These are phyloP conservation scores for Mycena albidolilacea DNA, from an alignment of 768 basidiomycete genomes.

Conservation along the genomic window DNA sequence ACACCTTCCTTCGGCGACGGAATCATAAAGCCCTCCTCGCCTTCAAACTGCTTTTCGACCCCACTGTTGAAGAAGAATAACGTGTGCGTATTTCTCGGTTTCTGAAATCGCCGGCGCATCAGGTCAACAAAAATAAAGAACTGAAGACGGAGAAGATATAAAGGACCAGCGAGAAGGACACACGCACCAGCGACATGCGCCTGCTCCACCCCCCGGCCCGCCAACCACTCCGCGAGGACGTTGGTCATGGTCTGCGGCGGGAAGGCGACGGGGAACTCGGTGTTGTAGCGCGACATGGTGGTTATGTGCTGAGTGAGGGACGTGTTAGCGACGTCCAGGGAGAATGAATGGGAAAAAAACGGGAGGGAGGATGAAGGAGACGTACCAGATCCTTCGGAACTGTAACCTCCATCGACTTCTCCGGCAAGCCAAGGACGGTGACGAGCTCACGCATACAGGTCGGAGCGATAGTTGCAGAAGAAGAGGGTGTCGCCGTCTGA, in stretches of 20 bases:
- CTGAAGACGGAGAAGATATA: too few relatives aligned
- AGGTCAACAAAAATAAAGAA: too few relatives aligned
- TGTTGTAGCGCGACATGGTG: slow-evolving; percentile 95
- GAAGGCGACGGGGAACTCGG: slow-evolving; percentile 92
- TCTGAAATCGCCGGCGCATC: too few relatives aligned
- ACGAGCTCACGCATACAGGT: slow-evolving; percentile 95
- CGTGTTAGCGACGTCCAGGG: too few relatives aligned
- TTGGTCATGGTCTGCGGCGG: slow-evolving; percentile 96
- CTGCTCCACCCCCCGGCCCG: slow-evolving; percentile 84
- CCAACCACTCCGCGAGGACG: slow-evolving; percentile 94
- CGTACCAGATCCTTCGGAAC: slow-evolving; percentile 87
- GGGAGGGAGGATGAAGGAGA: slow-evolving; percentile 10
- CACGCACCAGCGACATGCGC: slow-evolving; percentile 73
- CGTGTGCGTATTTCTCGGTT: slow-evolving; percentile 92
- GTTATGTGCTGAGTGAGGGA: slow-evolving; percentile 74
- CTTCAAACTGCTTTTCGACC: slow-evolving; percentile 87
- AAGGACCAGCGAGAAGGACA: slow-evolving; percentile 43
- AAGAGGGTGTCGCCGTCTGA: slow-evolving; percentile 91
- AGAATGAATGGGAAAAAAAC: too few relatives aligned
- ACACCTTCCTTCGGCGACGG: slow-evolving; percentile 77
- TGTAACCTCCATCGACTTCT: slow-evolving; percentile 88
- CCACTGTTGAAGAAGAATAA: slow-evolving; percentile 99
- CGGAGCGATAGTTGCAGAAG: slow-evolving; percentile 98
- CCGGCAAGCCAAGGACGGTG: slow-evolving; percentile 83
- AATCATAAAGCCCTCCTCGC: slow-evolving; percentile 79